phyloP scores from a whole-genome alignment of 257 asterid genomes.

The Hygrophila difformis region DNA sequence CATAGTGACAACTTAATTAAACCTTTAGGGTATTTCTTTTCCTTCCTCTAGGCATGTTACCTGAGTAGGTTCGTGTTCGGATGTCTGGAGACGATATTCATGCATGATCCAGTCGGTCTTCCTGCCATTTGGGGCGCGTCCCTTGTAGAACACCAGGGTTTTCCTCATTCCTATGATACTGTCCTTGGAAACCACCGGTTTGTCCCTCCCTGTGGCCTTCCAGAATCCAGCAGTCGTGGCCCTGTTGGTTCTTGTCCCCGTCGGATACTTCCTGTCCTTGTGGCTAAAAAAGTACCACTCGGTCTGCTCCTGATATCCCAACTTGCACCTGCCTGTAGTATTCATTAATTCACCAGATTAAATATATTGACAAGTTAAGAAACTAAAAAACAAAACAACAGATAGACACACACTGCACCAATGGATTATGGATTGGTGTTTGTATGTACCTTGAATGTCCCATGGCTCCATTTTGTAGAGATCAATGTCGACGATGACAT shows the following conservation, averaged over 20 bases:
- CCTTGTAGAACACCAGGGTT: constrained; percentile 69
- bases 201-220: constrained; percentile 94
- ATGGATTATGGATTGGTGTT: too few relatives aligned
- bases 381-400: too few relatives aligned
- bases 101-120: constrained; percentile 89
- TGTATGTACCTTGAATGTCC: constrained; percentile 71
- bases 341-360: background rate
- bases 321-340: constrained; percentile 58
- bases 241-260: constrained; percentile 69
- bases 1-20: too few relatives aligned
- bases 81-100: constrained; percentile 71
- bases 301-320: constrained; percentile 68
- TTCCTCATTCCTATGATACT: constrained; percentile 83
- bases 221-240: constrained; percentile 81
- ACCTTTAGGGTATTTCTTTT: too few relatives aligned
- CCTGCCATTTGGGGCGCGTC: constrained; percentile 81
- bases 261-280: constrained; percentile 81
- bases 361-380: too few relatives aligned
- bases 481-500: constrained; percentile 77
- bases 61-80: constrained; percentile 61
- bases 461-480: constrained; percentile 95
- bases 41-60: constrained; percentile 21
- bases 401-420: too few relatives aligned
- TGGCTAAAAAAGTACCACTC: constrained; percentile 94
- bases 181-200: constrained; percentile 60